Evolutionary conservation across 2,329 filamentous ascomycete species (phyloP).

Genomic region (Cadophora sp.): DNA sequence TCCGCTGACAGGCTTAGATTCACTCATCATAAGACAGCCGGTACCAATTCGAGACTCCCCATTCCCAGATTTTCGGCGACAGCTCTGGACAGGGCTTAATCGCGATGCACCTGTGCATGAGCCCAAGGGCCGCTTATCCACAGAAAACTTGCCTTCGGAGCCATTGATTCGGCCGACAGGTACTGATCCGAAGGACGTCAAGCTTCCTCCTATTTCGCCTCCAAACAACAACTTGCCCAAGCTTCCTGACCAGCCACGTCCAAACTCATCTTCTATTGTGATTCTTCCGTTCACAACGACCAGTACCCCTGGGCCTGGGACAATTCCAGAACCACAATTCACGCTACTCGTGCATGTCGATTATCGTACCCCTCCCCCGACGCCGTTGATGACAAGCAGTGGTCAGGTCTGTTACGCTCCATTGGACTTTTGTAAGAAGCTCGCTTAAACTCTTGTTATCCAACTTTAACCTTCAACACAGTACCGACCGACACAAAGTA

Average conservation of each 20-base stretch:
- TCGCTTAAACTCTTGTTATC: not conserved
- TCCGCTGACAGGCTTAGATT: slow-evolving; percentile 9
- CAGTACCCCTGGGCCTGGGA: not conserved
- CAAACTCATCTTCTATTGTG: not conserved
- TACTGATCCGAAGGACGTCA: slow-evolving; percentile 6
- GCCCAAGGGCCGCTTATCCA: not conserved
- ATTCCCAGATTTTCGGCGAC: not conserved
- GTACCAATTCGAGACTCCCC: not conserved
- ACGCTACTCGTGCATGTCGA: slow-evolving; percentile 14
- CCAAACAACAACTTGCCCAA: not conserved
- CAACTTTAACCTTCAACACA: not conserved
- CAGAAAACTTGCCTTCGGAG: slow-evolving; percentile 4
- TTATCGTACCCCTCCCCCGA: slow-evolving; percentile 9
- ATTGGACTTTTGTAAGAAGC: slow-evolving; percentile 4
- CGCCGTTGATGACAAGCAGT: not conserved
- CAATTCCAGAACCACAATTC: slow-evolving; percentile 18
- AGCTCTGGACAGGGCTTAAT: slow-evolving; percentile 13
- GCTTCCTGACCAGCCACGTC: slow-evolving; percentile 2
- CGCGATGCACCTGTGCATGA: not conserved
- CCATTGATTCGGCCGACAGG: not conserved
- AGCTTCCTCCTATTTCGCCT: not conserved
- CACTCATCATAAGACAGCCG: not conserved
- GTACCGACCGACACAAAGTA: slow-evolving; percentile 17
- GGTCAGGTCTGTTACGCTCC: slow-evolving; percentile 1
- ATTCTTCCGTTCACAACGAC: not conserved